Percentiles rank a stretch among this genome's conserved stretches.
These are phyloP conservation scores for Nakaseomyces kungkrabaensis DNA, from an alignment of 1,139 yeast species.

Conservation along the genomic window DNA sequence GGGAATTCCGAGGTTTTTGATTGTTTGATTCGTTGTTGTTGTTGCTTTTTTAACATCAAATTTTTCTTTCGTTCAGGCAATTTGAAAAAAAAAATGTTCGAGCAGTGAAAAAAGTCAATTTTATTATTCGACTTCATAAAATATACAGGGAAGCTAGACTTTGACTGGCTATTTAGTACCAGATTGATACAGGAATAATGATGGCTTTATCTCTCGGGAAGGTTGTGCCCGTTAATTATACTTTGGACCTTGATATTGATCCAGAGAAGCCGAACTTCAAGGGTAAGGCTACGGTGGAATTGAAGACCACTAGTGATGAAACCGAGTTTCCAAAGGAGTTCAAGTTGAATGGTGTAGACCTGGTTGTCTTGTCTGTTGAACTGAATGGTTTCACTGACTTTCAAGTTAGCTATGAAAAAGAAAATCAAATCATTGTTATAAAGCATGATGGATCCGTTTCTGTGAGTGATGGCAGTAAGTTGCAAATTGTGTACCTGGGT, in stretches of 20 bases:
- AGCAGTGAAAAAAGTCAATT: too few relatives aligned
- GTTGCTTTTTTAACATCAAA: not conserved
- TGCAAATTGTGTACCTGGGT: constrained; percentile 38
- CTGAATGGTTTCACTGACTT: constrained; percentile 23
- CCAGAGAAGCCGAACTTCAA: constrained; percentile 46
- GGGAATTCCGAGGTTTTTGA: too few relatives aligned
- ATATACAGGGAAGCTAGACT: too few relatives aligned
- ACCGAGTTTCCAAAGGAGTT: constrained; percentile 26
- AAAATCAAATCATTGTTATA: constrained; percentile 31
- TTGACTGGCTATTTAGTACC: too few relatives aligned
- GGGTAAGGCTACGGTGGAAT: constrained; percentile 36
- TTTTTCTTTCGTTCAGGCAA: too few relatives aligned
- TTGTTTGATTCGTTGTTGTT: not conserved
- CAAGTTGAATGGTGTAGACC: constrained; percentile 36
- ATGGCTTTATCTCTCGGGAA: not conserved
- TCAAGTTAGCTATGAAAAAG: constrained; percentile 34
- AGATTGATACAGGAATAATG: too few relatives aligned
- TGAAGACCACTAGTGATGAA: constrained; percentile 18
- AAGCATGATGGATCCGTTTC: constrained; percentile 8
- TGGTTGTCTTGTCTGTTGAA: constrained; percentile 32
- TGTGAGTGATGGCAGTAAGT: constrained; percentile 3
- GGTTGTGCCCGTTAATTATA: constrained; percentile 38
- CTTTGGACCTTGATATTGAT: constrained; percentile 35
- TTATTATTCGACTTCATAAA: too few relatives aligned
- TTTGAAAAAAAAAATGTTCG: not conserved